Conservation (phyloP, 805 yeast species). For the Torulaspora franciscae region DNA sequence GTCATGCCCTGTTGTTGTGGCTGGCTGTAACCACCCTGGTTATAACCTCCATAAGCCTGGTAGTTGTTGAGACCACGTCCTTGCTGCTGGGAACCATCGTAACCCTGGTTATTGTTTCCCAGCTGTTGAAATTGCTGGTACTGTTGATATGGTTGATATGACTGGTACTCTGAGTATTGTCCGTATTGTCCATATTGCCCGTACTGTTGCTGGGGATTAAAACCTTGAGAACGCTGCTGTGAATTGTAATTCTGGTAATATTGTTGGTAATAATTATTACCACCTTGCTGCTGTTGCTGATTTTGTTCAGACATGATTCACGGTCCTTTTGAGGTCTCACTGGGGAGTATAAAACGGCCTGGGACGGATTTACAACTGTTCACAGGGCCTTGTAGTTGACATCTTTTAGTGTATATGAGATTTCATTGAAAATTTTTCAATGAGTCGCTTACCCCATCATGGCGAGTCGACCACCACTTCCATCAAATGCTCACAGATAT, state of each 20-base stretch:
- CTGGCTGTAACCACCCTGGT: slow-evolving; percentile 12
- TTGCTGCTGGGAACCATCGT: slow-evolving; percentile 28
- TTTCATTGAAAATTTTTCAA: slow-evolving; percentile 8
- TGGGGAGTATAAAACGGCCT: not conserved
- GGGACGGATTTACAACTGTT: not conserved
- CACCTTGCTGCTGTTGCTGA: slow-evolving; percentile 23
- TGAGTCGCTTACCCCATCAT: no score
- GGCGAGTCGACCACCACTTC: no score
- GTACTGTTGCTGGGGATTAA: slow-evolving; percentile 2
- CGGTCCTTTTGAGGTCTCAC: not conserved
- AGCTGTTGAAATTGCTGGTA: slow-evolving; percentile 11
- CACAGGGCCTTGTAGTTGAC: not conserved
- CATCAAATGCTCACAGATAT: no score
- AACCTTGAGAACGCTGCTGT: slow-evolving; percentile 15
- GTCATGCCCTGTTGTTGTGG: slow-evolving; percentile 50
- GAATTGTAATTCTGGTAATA: slow-evolving; percentile 25
- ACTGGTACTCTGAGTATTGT: slow-evolving; percentile 16
- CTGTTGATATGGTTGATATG: slow-evolving; percentile 14
- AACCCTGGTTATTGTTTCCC: slow-evolving; percentile 20
- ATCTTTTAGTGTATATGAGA: not conserved
- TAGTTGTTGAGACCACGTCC: slow-evolving; percentile 21
- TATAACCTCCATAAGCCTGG: slow-evolving; percentile 10
- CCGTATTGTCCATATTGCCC: slow-evolving; percentile 6
- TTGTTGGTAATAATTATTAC: slow-evolving; percentile 21
- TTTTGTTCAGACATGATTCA: slow-evolving; percentile 15